These are phyloP conservation scores for Aspergillus ostianus DNA, from an alignment of 495 filamentous ascomycete genomes.

Conservation along the genomic window DNA sequence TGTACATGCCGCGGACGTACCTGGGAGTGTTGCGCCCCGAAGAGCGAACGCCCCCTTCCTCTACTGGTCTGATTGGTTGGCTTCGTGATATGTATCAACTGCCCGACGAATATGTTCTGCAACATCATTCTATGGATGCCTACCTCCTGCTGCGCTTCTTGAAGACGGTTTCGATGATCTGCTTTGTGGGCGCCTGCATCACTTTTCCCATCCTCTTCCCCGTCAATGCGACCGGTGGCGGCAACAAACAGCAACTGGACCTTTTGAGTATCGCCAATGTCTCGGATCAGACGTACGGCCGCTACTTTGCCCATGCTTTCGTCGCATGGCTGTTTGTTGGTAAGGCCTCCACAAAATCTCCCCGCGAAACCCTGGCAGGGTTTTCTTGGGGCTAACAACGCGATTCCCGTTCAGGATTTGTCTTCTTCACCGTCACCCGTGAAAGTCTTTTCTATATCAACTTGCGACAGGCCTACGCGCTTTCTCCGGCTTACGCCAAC, in stretches of 20 bases:
- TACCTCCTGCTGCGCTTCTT: conserved; percentile 87
- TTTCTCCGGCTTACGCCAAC: conserved; percentile 82
- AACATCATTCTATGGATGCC: conserved; percentile 86
- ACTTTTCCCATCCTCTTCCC: conserved; percentile 87
- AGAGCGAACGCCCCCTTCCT: conserved; percentile 65
- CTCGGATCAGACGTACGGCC: conserved; percentile 44
- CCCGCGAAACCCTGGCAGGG: neutral
- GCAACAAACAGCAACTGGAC: conserved; percentile 63
- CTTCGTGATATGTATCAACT: conserved; percentile 72
- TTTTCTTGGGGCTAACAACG: conserved; percentile 12
- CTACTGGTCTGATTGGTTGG: conserved; percentile 74
- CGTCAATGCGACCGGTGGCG: conserved; percentile 74
- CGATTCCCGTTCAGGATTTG: conserved; percentile 52
- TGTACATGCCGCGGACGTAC: conserved; percentile 88
- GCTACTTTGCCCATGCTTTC: conserved; percentile 77
- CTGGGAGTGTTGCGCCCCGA: conserved; percentile 67
- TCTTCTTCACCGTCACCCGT: conserved; percentile 85
- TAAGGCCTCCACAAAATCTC: conserved; percentile 21
- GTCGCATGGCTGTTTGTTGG: conserved; percentile 74
- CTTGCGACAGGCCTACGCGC: conserved; percentile 88
- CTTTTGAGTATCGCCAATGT: conserved; percentile 78
- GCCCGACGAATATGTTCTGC: conserved; percentile 79
- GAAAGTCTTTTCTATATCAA: conserved; percentile 96
- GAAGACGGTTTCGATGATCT: conserved; percentile 66
- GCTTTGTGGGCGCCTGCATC: conserved; percentile 75